phyloP scores from a whole-genome alignment of 2,329 filamentous ascomycete genomes.

The Fusarium nematophilum region DNA sequence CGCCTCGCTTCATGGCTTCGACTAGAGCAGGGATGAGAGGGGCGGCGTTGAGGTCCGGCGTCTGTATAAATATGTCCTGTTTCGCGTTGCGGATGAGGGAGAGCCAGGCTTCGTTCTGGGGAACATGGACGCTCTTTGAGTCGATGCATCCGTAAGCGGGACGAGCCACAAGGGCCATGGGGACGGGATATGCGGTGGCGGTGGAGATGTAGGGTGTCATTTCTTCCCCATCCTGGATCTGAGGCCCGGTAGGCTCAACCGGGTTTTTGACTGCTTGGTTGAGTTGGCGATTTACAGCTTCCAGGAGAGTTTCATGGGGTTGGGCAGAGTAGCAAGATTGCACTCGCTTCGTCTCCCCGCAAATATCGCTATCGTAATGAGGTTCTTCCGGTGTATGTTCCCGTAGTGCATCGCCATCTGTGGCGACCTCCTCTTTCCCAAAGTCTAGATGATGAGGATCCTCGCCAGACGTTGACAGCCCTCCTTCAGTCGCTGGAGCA shows the following conservation, averaged over 20 bases:
- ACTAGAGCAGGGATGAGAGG: conserved; percentile 72
- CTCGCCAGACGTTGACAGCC: background rate
- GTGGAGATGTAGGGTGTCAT: conserved; percentile 74
- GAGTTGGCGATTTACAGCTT: conserved; percentile 73
- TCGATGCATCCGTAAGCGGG: conserved; percentile 74
- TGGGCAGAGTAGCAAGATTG: conserved; percentile 66
- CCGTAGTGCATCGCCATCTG: conserved; percentile 48
- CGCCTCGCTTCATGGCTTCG: conserved; percentile 72
- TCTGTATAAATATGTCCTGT: conserved; percentile 78
- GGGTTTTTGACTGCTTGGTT: conserved; percentile 69
- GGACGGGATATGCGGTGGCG: conserved; percentile 63
- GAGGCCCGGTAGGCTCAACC: conserved; percentile 64
- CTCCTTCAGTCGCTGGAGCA: conserved; percentile 1
- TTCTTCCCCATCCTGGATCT: conserved; percentile 61
- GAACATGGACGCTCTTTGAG: conserved; percentile 69
- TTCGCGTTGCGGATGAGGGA: conserved; percentile 74
- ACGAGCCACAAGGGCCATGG: conserved; percentile 78
- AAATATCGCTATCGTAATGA: conserved; percentile 72
- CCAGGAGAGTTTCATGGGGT: conserved; percentile 62
- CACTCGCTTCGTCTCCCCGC: conserved; percentile 70
- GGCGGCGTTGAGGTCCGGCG: conserved; percentile 79
- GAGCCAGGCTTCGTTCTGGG: conserved; percentile 81
- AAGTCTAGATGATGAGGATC: conserved; percentile 4
- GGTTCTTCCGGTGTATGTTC: conserved; percentile 69
- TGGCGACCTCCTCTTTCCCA: background rate